phyloP scores from a whole-genome alignment of 176 grass and related monocot species.

The Carex scoparia region DNA sequence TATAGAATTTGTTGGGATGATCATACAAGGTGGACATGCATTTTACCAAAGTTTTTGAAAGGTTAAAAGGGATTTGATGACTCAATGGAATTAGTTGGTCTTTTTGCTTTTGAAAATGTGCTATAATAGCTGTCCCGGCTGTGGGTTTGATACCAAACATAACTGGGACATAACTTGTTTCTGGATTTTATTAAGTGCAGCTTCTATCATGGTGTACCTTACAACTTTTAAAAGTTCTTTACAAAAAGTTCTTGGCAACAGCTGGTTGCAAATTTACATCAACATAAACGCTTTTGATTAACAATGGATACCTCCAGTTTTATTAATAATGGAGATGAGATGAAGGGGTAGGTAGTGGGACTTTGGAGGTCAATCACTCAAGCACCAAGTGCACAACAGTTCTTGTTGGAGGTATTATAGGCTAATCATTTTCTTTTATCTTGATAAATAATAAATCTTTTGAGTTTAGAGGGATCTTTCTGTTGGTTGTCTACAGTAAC shows the following conservation, averaged over 20 bases:
- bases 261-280: neutral
- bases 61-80: neutral
- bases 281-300: neutral
- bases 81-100: slow-evolving; percentile 7
- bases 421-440: slow-evolving; percentile 24
- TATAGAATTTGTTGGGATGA: slow-evolving; percentile 22
- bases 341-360: neutral
- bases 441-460: slow-evolving; percentile 11
- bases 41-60: slow-evolving; percentile 27
- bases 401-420: slow-evolving; percentile 25
- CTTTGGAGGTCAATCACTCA: slow-evolving; percentile 16
- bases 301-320: neutral
- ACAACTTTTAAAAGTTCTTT: neutral
- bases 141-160: slow-evolving; percentile 19
- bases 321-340: slow-evolving; percentile 2
- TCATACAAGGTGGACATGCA: neutral
- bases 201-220: neutral
- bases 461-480: slow-evolving; percentile 22
- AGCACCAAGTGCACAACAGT: neutral
- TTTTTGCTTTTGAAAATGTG: slow-evolving; percentile 22
- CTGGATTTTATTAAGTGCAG: neutral
- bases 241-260: neutral
- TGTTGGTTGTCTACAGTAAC: slow-evolving; percentile 11
- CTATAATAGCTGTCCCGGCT: slow-evolving; percentile 19
- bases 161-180: slow-evolving; percentile 7